These are phyloP conservation scores for Umbellularia californica DNA, from an alignment of 164 flowering plant species.

Conservation along the genomic window DNA sequence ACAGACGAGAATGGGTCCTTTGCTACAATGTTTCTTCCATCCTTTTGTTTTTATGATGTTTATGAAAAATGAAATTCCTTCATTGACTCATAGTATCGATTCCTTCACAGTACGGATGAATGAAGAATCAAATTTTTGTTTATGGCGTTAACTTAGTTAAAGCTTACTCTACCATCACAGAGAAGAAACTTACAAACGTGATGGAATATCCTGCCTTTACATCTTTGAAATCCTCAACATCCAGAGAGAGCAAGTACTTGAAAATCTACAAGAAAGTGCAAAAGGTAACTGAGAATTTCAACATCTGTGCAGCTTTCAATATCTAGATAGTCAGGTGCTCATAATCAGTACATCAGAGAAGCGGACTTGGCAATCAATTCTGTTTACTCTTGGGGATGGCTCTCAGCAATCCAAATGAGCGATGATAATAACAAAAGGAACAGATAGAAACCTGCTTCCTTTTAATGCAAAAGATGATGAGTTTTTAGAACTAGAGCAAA, in stretches of 20 bases:
- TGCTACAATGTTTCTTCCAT: no score
- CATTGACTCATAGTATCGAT: no score
- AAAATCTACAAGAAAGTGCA: constrained; percentile 27
- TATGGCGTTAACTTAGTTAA: no score
- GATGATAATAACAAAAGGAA: not conserved
- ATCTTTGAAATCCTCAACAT: constrained; percentile 34
- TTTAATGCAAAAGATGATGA: not conserved
- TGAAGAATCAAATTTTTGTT: no score
- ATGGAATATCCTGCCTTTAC: constrained; percentile 32
- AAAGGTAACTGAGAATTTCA: not conserved
- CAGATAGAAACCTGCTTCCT: not conserved
- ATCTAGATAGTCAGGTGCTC: not conserved
- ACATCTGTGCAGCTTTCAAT: not conserved
- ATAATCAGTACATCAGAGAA: not conserved
- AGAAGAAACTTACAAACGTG: constrained; percentile 26
- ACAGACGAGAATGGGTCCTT: no score
- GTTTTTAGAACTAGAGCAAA: constrained; percentile 8
- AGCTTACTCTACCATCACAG: not conserved
- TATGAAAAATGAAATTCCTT: no score
- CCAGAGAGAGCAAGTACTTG: constrained; percentile 40
- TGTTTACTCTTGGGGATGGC: not conserved
- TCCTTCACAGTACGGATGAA: no score
- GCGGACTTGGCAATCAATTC: not conserved
- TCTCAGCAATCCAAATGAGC: not conserved
- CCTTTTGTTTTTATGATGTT: no score